Conservation (phyloP, 2,329 filamentous ascomycete genomes). For the Bipolaris cookei region DNA sequence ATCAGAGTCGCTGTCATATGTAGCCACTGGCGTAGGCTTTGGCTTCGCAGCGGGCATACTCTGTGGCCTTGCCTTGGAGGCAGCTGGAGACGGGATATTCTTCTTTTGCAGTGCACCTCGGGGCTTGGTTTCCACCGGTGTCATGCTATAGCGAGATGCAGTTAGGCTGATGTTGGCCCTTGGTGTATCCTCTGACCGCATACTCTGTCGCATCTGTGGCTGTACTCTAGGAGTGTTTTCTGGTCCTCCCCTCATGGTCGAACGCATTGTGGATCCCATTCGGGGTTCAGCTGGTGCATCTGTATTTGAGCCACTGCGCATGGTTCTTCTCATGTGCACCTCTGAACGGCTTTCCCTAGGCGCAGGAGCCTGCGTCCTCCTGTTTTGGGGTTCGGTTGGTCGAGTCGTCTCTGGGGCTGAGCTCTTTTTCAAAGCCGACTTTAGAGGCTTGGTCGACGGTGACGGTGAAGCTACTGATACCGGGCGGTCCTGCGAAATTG, state of each 20-base stretch:
- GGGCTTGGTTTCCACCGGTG: slow-evolving; percentile 31
- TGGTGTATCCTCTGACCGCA: slow-evolving; percentile 49
- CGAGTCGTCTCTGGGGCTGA: slow-evolving; percentile 28
- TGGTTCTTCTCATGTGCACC: slow-evolving; percentile 47
- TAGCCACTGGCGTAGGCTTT: slow-evolving; percentile 30
- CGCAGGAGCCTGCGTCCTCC: slow-evolving; percentile 14
- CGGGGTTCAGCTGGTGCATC: slow-evolving; percentile 19
- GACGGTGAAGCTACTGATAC: slow-evolving; percentile 11
- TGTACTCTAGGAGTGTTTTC: slow-evolving; percentile 15
- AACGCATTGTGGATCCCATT: slow-evolving; percentile 40
- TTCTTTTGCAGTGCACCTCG: slow-evolving; percentile 50
- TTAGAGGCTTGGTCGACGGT: slow-evolving; percentile 42
- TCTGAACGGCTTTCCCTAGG: slow-evolving; percentile 15
- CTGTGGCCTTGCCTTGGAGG: slow-evolving; percentile 35
- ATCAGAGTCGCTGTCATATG: slow-evolving; percentile 52
- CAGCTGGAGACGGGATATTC: slow-evolving; percentile 41
- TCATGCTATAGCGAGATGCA: slow-evolving; percentile 45
- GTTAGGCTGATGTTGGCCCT: slow-evolving; percentile 39
- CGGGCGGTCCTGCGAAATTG: slow-evolving; percentile 14
- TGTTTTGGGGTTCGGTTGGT: slow-evolving; percentile 19
- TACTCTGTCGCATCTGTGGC: slow-evolving; percentile 56
- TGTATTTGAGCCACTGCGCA: slow-evolving; percentile 28
- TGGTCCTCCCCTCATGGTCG: slow-evolving; percentile 46
- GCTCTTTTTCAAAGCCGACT: slow-evolving; percentile 52
- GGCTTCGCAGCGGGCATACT: slow-evolving; percentile 30